phyloP scores from a whole-genome alignment of 2,329 filamentous ascomycete species.

The Hypomyces rosellus region DNA sequence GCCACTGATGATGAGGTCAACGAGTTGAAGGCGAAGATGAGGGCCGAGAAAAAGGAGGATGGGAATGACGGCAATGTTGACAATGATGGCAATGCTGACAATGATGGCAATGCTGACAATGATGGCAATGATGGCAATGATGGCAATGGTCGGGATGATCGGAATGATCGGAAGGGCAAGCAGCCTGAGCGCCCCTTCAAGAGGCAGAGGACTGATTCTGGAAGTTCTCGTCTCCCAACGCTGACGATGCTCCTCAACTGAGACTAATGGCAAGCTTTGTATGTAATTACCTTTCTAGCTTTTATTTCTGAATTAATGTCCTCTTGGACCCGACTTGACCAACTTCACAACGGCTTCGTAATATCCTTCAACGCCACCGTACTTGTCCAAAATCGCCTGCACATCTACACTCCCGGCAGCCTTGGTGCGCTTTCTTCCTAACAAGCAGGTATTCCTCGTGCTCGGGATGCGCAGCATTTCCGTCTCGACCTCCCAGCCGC shows the following conservation, averaged over 20 bases:
- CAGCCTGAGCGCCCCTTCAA: neutral
- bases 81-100: slow-evolving; percentile 42
- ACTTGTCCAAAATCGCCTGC: slow-evolving; percentile 38
- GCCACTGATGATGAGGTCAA: slow-evolving; percentile 46
- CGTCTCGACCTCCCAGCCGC: slow-evolving; percentile 71
- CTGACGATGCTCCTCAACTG: too few relatives aligned
- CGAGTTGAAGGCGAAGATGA: slow-evolving; percentile 52
- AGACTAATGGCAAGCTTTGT: too few relatives aligned
- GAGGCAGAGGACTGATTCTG: too few relatives aligned
- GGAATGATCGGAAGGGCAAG: too few relatives aligned
- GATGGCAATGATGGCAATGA: too few relatives aligned
- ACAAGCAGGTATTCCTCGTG: slow-evolving; percentile 75
- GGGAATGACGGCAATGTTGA: too few relatives aligned
- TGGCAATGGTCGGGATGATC: slow-evolving; percentile 60
- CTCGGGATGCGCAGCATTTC: slow-evolving; percentile 89
- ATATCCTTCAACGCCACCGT: slow-evolving; percentile 53
- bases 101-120: too few relatives aligned
- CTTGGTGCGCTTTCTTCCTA: slow-evolving; percentile 51
- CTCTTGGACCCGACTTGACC: slow-evolving; percentile 41
- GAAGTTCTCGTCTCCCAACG: too few relatives aligned
- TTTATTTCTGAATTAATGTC: slow-evolving; percentile 26
- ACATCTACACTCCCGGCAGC: slow-evolving; percentile 32
- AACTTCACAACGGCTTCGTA: slow-evolving; percentile 55
- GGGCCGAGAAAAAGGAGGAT: too few relatives aligned
- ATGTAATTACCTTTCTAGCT: too few relatives aligned